Base-by-base conservation (phyloP, 2,329 filamentous ascomycete species). In the Aaosphaeria arxii region DNA sequence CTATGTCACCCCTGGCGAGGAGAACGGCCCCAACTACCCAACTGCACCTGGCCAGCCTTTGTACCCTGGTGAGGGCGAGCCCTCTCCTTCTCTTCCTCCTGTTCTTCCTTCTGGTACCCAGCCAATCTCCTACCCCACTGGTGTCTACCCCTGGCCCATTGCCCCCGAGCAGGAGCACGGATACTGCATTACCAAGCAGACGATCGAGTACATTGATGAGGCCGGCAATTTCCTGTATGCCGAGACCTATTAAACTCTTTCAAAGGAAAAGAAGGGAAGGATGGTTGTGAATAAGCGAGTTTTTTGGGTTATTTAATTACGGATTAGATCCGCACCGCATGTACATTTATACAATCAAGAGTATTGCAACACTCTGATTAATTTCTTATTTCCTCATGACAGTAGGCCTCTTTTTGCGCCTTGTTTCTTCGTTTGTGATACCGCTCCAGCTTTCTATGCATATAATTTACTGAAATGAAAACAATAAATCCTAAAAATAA, bases 201-300 rank as follows among this genome's bases (percentile, higher is more conserved):
- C 58, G 13, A 58, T 70, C 43, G 54, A 64, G 54, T 70, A 70
- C 43, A 66, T 70, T 4, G 63, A 70, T 45, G 48, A 53, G 47
- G 47, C 54, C 5, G 67, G 67, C 40, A 63, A 67, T 39, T 63
- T 62, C 50, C 47, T 69, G 51, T 66, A 65, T 43, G 48, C 52
- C 43, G 57, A 59, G 51, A 50, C 39, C 17, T 40, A 11, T 7
- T 40, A 40, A 28, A 24, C 39, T 24, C 17, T 24, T 24, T 24
- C 17, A 24, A 24, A 2, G 17, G 17, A 24, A 24, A 24, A 24
- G 17, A 24, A 24, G 17, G 17, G 17, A 24, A 24, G 17, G 17
- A 24, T 24, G 17, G 17, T 24, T 24, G 17, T 24, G 17, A 24
- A 24, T 24, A 24, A 24, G 17, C 17, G 17, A 24, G 17, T 24